These are phyloP conservation scores for Alliaria petiolata DNA, from an alignment of 345 rosid genomes.

Conservation along the genomic window DNA sequence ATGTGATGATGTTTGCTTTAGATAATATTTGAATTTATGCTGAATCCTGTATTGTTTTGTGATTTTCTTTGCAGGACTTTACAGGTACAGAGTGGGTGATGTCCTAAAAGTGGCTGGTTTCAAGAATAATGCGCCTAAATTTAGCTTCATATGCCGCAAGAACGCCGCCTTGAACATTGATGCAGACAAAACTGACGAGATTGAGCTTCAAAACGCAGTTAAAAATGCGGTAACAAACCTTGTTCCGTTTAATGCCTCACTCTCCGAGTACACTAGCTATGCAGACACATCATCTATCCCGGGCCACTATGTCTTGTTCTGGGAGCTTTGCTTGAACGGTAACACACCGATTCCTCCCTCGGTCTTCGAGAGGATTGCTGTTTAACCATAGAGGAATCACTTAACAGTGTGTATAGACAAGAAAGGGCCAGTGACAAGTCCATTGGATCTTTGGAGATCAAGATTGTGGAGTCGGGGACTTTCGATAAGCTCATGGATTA, in stretches of 20 bases:
- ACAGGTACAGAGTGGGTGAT: conserved; percentile 94
- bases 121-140: conserved; percentile 94
- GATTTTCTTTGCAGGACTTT: conserved; percentile 50
- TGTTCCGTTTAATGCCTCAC: conserved; percentile 63
- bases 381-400: conserved; percentile 78
- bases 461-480: conserved; percentile 81
- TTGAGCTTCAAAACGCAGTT: conserved; percentile 88
- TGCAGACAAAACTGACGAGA: conserved; percentile 94
- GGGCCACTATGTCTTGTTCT: conserved; percentile 86
- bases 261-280: conserved; percentile 85
- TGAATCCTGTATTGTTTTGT: background rate
- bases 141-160: conserved; percentile 91
- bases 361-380: conserved; percentile 89
- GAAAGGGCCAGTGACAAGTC: conserved; percentile 84
- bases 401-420: conserved; percentile 95
- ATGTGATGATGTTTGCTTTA: background rate
- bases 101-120: conserved; percentile 88
- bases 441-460: conserved; percentile 90
- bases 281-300: conserved; percentile 76
- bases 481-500: conserved; percentile 98
- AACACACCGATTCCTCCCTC: conserved; percentile 89
- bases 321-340: conserved; percentile 73
- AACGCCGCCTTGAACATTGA: conserved; percentile 90
- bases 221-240: conserved; percentile 80
- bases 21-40: background rate